Base-by-base conservation (phyloP, 805 yeast genomes). In the Pichia cabralensis region DNA sequence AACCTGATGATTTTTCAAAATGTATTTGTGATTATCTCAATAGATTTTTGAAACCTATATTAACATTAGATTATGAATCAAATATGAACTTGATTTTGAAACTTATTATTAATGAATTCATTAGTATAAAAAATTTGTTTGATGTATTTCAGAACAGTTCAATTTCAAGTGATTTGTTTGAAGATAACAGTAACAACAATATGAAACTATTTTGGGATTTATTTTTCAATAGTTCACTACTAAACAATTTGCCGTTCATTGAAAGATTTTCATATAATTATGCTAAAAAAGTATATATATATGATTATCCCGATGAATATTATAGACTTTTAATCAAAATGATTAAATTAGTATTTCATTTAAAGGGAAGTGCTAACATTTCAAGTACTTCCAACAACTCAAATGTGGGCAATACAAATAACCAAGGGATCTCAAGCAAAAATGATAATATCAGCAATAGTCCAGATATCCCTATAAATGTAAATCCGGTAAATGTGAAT, bases 51-150 rank as follows among this genome's bases (percentile, higher is more conserved):
- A 36, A 50, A n/a, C 57, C 62, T 1, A 50, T 60, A 0, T 30
- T 58, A 13, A 46, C 57, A 15, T 38, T 59, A 19, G 62, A 61
- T 28, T 62, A 58, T 36, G 55, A 59, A 3, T 41, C 53, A 17
- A 56, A 62, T 34, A 42, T 57, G 29, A 63, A 55, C 26, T 50
- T 67, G 10, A 42, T 66, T 6, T 36, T 58, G n/a, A 59, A 53
- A 20, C 38, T 69, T 28, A 45, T 68, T 1, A 37, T 59, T 10
- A 56, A 62, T 34, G 64, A 59, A 14, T 52, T 67, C 26, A 41
- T 64, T 3, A 43, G 49, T 3, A 30, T 69, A 4, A 48, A 56
- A 12, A 42, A 55, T 2, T 43, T 65, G 1, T 49, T 61, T 6
- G 61, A 58, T 12, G 44, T 64, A 26, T 36, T 35, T 56, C 28